Base-by-base conservation (phyloP, 768 basidiomycete genomes). In the Psilocybe cubensis region DNA sequence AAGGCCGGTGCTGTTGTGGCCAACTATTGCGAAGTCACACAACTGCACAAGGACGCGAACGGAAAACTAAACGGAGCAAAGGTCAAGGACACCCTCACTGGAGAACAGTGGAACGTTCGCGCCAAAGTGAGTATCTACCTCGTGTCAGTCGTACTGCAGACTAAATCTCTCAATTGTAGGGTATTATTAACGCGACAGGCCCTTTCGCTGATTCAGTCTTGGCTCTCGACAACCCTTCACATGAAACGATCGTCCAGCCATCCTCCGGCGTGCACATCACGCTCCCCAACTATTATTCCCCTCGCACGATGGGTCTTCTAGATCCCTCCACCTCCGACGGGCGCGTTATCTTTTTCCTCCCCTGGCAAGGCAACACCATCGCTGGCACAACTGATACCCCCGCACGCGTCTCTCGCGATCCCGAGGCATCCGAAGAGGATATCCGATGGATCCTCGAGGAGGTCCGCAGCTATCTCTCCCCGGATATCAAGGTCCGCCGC, bases 291-390 rank as follows among this genome's bases (percentile, higher is more conserved):
- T 99, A 98, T 77, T 98, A 97, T 70, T 93, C 94, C 1, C 96
- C 96, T 3, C 86, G 90, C 14, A 91, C 83, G 48, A 97, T 98
- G 92, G 96, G 97, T 42, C 83, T 98, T 4, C 82, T 98, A 43
- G 97, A 98, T 72, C 97, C 96, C 1, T 81, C 93, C 2, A 97
- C 97, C 3, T 94, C 92, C 0, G 96, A 99, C 62, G 96, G 96
- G 0, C 89, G 96, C 24, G 96, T 99, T 54, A 96, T 99, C 68
- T 99, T 98, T 83, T 97, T 99, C 83, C 84, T 99, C 9, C 96
- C 96, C 0, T 99, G 97, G 96, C 89, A 98, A 74, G 96, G 96
- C 8, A 94, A 90, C 76, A 95, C 95, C 38, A 95, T 99, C 60
- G 96, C 96, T 1, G 96, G 96, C 23, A 98, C 97, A 2, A 99